Evolutionary conservation across 208 protist species (phyloP), one percentile per base, ranked within the genome.

Genomic region (Trypanosoma lewisi): DNA sequence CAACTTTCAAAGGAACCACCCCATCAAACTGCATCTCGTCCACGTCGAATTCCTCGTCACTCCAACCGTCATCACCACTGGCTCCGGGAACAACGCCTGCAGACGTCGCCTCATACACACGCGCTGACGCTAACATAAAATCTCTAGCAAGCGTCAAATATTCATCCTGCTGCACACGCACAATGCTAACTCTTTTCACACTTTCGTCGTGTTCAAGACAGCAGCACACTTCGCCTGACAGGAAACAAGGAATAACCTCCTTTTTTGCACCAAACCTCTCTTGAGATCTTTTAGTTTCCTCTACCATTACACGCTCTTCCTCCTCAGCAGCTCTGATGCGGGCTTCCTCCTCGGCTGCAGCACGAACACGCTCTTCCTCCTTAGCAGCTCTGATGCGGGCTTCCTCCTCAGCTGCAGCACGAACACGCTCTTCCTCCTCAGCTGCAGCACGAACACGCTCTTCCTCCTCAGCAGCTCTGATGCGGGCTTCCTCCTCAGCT

Each of bases 31-130:
- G 21, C 16, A 69, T 62, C 30, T 65, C 58, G 0, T 70, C 63
- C 30, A 77, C 73, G 48, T 79, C 75, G 36, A 77, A 80, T 8
- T 63, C 68, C 25, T 52, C 52, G 54, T 37, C 31, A 59, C 23
- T 49, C 56, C 65, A 48, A 16, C 60, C 28, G 78, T 63, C 53
- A 65, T 45, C 50, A 73, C 52, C 14, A 55, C 36, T 5, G 50
- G 25, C 65, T 73, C 70, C 25, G 77, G 64, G 25, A 21, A 30
- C 1, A 41, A 19, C 21, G 4, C 27, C 19, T 33, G 4, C 39
- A 6, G 14, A 11, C 45, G 52, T 28, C 50, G 70, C 47, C 25
- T 72, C 63, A n/a, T 58, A 66, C 14, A 34, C 28, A 36, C 34
- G 33, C 12, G 51, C 67, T 48, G 34, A 39, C 4, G 66, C 5